Conservation (phyloP, 176 grass and related monocot species). For the Canna indica region DNA sequence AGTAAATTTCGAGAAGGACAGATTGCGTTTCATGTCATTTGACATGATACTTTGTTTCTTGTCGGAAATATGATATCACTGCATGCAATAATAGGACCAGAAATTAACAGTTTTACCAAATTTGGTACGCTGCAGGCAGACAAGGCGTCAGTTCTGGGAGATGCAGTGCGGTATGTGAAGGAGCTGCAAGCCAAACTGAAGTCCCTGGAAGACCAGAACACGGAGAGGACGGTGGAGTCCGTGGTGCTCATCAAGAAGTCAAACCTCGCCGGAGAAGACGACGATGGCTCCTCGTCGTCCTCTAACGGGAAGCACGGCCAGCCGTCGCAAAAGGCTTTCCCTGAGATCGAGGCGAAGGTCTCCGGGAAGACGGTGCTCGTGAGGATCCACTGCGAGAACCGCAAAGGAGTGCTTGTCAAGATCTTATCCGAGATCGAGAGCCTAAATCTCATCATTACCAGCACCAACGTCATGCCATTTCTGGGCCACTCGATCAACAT, state of each 20-base stretch:
- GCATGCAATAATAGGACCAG: background rate
- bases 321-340: background rate
- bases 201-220: slow-evolving; percentile 33
- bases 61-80: background rate
- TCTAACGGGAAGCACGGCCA: background rate
- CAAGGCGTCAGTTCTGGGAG: slow-evolving; percentile 53
- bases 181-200: slow-evolving; percentile 45
- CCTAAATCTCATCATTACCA: slow-evolving; percentile 38
- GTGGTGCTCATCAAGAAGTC: slow-evolving; percentile 34
- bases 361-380: slow-evolving; percentile 30
- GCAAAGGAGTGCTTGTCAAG: slow-evolving; percentile 38
- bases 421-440: slow-evolving; percentile 46
- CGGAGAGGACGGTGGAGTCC: slow-evolving; percentile 22
- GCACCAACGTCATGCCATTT: slow-evolving; percentile 39
- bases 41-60: background rate
- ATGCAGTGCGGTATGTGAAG: slow-evolving; percentile 44
- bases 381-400: slow-evolving; percentile 41
- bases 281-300: background rate
- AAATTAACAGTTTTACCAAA: background rate
- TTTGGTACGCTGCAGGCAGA: slow-evolving; percentile 30
- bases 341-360: slow-evolving; percentile 35
- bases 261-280: background rate
- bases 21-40: background rate
- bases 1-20: background rate
- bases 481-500: slow-evolving; percentile 39